Evolutionary conservation across 371 early-diverging fungal genomes (phyloP).

Genomic region (Lichtheimia ornata): DNA sequence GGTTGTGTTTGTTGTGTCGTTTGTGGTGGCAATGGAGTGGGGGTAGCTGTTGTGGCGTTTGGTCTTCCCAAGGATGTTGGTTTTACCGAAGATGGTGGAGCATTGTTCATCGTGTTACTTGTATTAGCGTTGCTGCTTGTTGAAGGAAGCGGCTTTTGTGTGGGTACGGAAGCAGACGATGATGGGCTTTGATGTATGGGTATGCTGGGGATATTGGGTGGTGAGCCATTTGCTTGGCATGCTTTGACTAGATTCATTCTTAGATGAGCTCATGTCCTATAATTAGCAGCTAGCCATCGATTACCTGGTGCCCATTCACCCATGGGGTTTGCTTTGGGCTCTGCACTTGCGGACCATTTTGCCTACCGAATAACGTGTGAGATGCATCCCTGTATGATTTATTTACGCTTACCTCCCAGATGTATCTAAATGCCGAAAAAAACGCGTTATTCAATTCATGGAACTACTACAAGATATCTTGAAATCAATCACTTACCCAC

Average conservation of each 20-base stretch:
- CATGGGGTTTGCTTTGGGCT: slow-evolving; percentile 22
- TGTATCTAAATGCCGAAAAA: slow-evolving; percentile 23
- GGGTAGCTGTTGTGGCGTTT: slow-evolving; percentile 11
- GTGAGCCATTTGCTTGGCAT: no score
- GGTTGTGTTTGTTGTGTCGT: slow-evolving; percentile 45
- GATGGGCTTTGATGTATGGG: no score
- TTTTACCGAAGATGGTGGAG: slow-evolving; percentile 11
- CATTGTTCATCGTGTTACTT: background rate
- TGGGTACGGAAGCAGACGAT: no score
- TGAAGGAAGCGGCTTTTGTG: no score
- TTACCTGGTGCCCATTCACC: slow-evolving; percentile 40
- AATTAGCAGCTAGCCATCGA: background rate
- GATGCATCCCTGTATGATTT: no score
- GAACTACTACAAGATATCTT: no score
- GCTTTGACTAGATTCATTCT: no score
- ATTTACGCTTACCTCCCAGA: slow-evolving; percentile 35
- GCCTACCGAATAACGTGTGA: slow-evolving; percentile 20
- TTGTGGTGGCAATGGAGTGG: slow-evolving; percentile 27
- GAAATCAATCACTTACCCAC: slow-evolving; percentile 23
- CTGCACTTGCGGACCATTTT: slow-evolving; percentile 36
- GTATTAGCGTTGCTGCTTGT: no score
- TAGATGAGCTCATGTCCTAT: no score
- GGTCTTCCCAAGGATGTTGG: background rate
- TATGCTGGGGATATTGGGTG: no score
- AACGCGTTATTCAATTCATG: no score